Conservation (phyloP, 1,139 yeast species). For the Hansenula anomala region DNA sequence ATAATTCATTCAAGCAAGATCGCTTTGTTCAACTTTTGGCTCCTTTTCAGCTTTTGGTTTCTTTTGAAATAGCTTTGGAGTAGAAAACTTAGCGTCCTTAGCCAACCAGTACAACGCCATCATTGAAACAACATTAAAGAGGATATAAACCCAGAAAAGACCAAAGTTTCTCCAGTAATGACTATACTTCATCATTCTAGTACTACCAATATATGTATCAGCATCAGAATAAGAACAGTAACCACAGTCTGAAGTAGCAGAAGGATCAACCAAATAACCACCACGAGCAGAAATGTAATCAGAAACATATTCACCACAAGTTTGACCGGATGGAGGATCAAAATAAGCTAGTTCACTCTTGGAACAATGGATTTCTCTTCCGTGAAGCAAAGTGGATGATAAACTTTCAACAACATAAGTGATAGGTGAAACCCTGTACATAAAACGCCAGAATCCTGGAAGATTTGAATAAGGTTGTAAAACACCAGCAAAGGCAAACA, state of each 20-base stretch:
- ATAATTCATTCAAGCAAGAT: too few relatives aligned
- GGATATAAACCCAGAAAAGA: conserved; percentile 47
- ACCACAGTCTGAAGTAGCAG: conserved; percentile 41
- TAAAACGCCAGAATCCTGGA: conserved; percentile 61
- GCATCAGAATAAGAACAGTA: conserved; percentile 38
- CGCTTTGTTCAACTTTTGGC: too few relatives aligned
- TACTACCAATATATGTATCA: conserved; percentile 31
- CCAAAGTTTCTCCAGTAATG: conserved; percentile 65
- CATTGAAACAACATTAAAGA: conserved; percentile 47
- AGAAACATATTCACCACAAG: conserved; percentile 28
- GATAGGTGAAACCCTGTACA: conserved; percentile 43
- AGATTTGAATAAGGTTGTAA: conserved; percentile 47
- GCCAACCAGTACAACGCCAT: conserved; percentile 34
- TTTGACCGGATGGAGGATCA: conserved; percentile 28
- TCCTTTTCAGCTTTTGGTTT: background rate
- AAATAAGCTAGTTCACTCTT: conserved; percentile 25
- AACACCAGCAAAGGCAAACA: conserved; percentile 57
- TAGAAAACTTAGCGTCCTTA: conserved; percentile 3
- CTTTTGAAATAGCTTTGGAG: background rate
- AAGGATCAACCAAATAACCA: conserved; percentile 46
- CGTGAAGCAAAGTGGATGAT: conserved; percentile 21
- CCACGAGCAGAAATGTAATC: conserved; percentile 9
- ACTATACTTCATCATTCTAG: conserved; percentile 37
- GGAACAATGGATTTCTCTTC: conserved; percentile 26
- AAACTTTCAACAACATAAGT: conserved; percentile 21